Base-by-base conservation (phyloP, 2,329 filamentous ascomycete species). In the Fusarium denticulatum region DNA sequence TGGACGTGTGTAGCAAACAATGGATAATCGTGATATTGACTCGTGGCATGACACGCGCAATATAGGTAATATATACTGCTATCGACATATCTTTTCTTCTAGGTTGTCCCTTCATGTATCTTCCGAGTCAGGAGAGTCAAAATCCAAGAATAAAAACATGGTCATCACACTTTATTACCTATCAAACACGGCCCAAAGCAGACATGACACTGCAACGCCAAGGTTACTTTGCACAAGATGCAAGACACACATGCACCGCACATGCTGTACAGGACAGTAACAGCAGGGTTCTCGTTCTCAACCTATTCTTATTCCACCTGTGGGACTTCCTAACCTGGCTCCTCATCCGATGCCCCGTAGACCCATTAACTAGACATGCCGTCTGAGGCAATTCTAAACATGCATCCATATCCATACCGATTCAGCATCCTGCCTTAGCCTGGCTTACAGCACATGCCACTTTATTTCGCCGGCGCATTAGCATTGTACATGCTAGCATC, bases 311-410 rank as follows among this genome's bases (percentile, higher is more conserved):
- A 20, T 37, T 47, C 36, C 32, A 69, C 52, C 59, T 69, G 73
- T 78, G 73, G 75, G 74, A 60, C 69, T 60, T 71, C 68, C 69
- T 46, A 67, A 71, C 63, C 61, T 76, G 72, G 75, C 64, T 60
- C 62, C 74, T 78, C 67, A 72, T 67, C 77, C 76, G 76, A 78
- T 71, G 72, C 72, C 74, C 75, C 66, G 18, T 40, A 30, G 34
- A 28, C 56, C 43, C 37, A 47, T 64, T 55, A 40, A 40, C 37
- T 22, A 40, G 50, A 61, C 24, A 55, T 76, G 69, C 40, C 69
- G 37, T 55, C 57, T 78, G 76, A 78, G 76, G 76, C 69, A 78
- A 78, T 77, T 78, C 69, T 60, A 56, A 58, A 69, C 57, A 74
- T 74, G 64, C 55, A 49, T 22, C 45, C 26, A 30, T 26, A 58